Percentiles rank a stretch among this genome's conserved stretches.
Conservation (phyloP, 306 rosid species). For the Elaeagnus macrophylla region DNA sequence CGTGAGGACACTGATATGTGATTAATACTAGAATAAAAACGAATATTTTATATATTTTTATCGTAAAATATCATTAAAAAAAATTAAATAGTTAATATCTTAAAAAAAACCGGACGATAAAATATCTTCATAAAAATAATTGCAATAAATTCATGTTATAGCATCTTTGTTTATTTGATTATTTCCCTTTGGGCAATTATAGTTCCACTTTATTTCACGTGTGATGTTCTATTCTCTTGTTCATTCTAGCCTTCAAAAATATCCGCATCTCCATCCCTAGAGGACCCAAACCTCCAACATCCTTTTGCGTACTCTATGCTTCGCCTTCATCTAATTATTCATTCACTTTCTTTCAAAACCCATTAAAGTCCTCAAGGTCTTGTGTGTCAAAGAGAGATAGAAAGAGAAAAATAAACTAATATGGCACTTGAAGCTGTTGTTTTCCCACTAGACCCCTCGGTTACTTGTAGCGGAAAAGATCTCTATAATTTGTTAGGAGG, state of each 20-base stretch:
- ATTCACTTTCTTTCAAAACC: neutral
- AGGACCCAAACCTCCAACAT: constrained; percentile 14
- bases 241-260: constrained; percentile 26
- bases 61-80: too few relatives aligned
- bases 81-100: too few relatives aligned
- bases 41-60: too few relatives aligned
- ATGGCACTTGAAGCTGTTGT: constrained; percentile 85
- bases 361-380: neutral
- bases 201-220: constrained; percentile 52
- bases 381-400: constrained; percentile 5
- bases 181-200: constrained; percentile 1
- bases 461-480: constrained; percentile 28
- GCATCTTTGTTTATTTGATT: too few relatives aligned
- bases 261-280: constrained; percentile 18
- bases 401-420: constrained; percentile 3
- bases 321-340: neutral
- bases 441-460: constrained; percentile 54
- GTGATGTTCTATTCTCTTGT: constrained; percentile 38
- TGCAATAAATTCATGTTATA: too few relatives aligned
- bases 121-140: too few relatives aligned
- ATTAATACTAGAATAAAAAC: too few relatives aligned
- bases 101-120: too few relatives aligned
- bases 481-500: constrained; percentile 36
- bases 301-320: neutral
- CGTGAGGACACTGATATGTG: too few relatives aligned